Base-by-base conservation (phyloP, 495 filamentous ascomycete genomes). In the Penicillium cosmopolitanum region DNA sequence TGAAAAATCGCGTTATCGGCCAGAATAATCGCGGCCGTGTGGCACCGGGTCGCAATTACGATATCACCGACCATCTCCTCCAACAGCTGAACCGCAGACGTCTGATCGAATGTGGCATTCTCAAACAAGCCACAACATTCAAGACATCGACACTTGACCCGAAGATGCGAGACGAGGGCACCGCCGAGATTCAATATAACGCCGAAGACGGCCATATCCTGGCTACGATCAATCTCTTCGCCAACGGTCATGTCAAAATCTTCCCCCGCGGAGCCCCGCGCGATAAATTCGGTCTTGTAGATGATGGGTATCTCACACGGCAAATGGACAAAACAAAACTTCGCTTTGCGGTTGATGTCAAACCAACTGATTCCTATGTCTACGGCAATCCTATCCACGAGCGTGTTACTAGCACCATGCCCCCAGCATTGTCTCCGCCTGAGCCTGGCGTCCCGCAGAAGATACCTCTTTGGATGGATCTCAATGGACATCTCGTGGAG, bases 391-490 rank as follows among this genome's bases (percentile, higher is more conserved):
- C 86, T 0, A 65, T 91, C 0, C 33, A 69, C 5, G 62, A 66
- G 2, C 56, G 54, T 1, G 50, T 62, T 2, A 47, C 58, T 23
- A 35, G 44, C 25, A 66, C 55, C 52, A 72, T 62, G 43, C 70
- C 63, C 35, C 79, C 73, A 5, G 53, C 59, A 21, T 67, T 66
- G 36, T 77, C 70, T 15, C 38, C 33, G 4, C 34, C 54, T 3
- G 10, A 35, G 5, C 8, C 33, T 1, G 38, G 16, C 1, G n/a
- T 60, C 15, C 65, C 67, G 11, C 75, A 62, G 66, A 85, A 67
- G 63, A 76, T 91, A 18, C 93, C 93, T 0, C 72, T 93, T 25
- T 97, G 93, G 93, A 84, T 84, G 58, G 90, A 92, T 70, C 88
- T 96, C 48, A 84, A 91, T 51, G 85, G 83, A 1, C 71, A 82